phyloP scores from a whole-genome alignment of 176 grass and related monocot genomes.

The Oryza glumipatula region DNA sequence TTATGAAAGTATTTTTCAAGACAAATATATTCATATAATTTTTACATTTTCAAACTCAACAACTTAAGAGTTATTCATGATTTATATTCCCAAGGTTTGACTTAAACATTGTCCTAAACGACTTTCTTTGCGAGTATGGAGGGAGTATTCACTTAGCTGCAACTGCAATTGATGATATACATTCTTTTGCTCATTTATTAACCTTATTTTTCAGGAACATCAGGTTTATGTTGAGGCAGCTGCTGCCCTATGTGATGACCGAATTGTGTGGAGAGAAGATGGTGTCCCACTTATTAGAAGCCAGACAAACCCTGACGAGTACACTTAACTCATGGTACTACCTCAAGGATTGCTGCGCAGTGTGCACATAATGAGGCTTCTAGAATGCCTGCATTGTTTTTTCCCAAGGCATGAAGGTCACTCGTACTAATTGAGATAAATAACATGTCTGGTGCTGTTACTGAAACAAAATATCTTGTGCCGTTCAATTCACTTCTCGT shows the following conservation, averaged over 20 bases:
- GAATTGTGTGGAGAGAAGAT: slow-evolving; percentile 81
- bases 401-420: slow-evolving; percentile 11
- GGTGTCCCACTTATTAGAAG: slow-evolving; percentile 61
- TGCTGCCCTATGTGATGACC: slow-evolving; percentile 73
- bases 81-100: no score
- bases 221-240: slow-evolving; percentile 84
- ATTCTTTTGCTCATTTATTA: slow-evolving; percentile 16
- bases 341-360: neutral
- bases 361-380: neutral
- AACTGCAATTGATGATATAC: neutral
- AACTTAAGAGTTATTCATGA: no score
- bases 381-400: slow-evolving; percentile 26
- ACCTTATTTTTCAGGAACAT: slow-evolving; percentile 57
- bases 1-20: no score
- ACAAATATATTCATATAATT: no score
- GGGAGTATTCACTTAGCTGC: neutral
- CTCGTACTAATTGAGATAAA: slow-evolving; percentile 18
- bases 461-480: neutral
- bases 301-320: slow-evolving; percentile 43
- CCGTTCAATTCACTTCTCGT: neutral
- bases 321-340: slow-evolving; percentile 35
- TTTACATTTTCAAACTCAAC: no score
- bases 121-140: no score
- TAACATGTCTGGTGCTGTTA: slow-evolving; percentile 7
- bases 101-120: no score